Evolutionary conservation across 2,329 filamentous ascomycete species (phyloP).

Genomic region (Blastomyces gilchristii): DNA sequence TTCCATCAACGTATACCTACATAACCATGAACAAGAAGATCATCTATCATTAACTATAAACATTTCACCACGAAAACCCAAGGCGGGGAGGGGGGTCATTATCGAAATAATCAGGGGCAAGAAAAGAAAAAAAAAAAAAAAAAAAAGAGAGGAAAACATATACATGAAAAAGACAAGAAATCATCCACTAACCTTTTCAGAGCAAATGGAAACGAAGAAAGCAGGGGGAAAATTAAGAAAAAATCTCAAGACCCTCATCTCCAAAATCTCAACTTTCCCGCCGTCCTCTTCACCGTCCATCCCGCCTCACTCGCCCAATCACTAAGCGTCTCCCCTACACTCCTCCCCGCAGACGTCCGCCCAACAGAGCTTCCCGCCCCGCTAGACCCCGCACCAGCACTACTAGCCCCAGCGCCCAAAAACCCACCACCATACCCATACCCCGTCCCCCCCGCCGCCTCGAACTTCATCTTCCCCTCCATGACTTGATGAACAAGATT

Average conservation of each 20-base stretch:
- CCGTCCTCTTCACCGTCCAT: constrained; percentile 26
- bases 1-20: neutral
- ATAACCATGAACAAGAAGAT: neutral
- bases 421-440: constrained; percentile 8
- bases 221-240: neutral
- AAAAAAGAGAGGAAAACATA: neutral
- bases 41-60: neutral
- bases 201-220: neutral
- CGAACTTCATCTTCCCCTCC: constrained; percentile 65
- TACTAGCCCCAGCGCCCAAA: constrained; percentile 10
- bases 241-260: constrained; percentile 20
- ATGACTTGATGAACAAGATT: constrained; percentile 75
- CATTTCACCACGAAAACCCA: neutral
- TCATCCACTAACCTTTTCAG: neutral
- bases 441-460: constrained; percentile 21
- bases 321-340: constrained; percentile 25
- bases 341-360: constrained; percentile 19
- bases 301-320: constrained; percentile 29
- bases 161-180: neutral
- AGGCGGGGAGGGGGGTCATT: neutral
- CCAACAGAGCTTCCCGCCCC: constrained; percentile 11
- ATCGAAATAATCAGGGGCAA: neutral
- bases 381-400: neutral
- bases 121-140: too few species aligned
- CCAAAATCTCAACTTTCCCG: constrained; percentile 33